Conservation (phyloP, 2,329 filamentous ascomycete genomes). For the Macrophomina phaseolina region DNA sequence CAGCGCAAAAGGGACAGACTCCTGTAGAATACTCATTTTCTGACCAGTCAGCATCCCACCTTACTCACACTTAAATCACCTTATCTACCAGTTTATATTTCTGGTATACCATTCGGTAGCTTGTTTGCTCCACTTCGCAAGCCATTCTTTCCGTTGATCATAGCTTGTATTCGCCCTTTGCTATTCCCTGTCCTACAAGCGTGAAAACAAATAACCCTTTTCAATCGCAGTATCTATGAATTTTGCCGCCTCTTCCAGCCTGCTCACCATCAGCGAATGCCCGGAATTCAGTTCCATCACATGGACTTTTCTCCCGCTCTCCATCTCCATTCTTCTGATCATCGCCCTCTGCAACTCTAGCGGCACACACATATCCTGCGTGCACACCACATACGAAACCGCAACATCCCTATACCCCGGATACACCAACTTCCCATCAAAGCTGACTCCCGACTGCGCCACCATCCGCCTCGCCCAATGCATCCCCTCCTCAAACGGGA, state of each 20-base stretch:
- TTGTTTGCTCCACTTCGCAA: too few species aligned
- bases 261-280: slow-evolving; percentile 42
- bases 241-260: slow-evolving; percentile 35
- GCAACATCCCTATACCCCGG: slow-evolving; percentile 50
- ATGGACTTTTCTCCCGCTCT: slow-evolving; percentile 46
- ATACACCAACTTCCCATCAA: slow-evolving; percentile 44
- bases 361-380: slow-evolving; percentile 43
- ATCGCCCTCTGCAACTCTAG: slow-evolving; percentile 39
- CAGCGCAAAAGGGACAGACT: not conserved
- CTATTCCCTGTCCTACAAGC: too few species aligned
- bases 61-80: too few species aligned
- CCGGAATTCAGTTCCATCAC: slow-evolving; percentile 45
- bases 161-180: too few species aligned
- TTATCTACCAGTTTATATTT: too few species aligned
- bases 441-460: slow-evolving; percentile 44
- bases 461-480: slow-evolving; percentile 31
- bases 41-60: too few species aligned
- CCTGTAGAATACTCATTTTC: not conserved
- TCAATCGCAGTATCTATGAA: slow-evolving; percentile 31
- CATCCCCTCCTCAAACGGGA: slow-evolving; percentile 30
- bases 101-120: too few species aligned
- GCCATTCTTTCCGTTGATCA: too few species aligned
- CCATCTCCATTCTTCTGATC: slow-evolving; percentile 46
- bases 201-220: not conserved
- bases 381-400: slow-evolving; percentile 48